Base-by-base conservation (phyloP, 306 rosid species). In the Quercus dentata region DNA sequence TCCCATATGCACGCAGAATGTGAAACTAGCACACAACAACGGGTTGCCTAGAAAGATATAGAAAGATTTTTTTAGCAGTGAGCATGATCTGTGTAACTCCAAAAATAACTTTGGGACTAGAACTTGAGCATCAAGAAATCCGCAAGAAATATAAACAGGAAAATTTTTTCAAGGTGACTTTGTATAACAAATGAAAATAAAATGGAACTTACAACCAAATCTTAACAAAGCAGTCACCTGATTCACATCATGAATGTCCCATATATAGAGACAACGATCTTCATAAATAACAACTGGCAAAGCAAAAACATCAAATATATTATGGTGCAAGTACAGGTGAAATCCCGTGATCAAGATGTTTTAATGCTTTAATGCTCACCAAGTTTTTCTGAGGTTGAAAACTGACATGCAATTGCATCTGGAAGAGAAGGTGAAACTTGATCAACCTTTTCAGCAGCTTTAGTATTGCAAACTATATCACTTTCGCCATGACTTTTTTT, bases 1-100 rank as follows among this genome's bases (percentile, higher is more conserved):
- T 92, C 97, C 93, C 94, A 92, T 84, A 92, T 92, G 85, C 94
- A 90, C 1, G 88, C 86, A 79, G 94, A 90, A 89, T 92, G 97
- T 69, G 97, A 88, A 83, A 87, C 91, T 76, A 92, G 88, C 84
- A 83, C 86, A 78, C 78, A 92, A 78, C 89, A 90, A 80, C 90
- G 85, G 51, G 88, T 84, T 54, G 85, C 90, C 97, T 90, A 86
- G 56, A 81, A 84, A 73, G 63, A 80, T 20, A 73, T 13, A 65
- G 64, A 67, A 71, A 80, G 3, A 4, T 67, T 83, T 55, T 59
- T 55, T 62, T 21, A 69, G 70, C n/a, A 38, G 35, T n/a, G 73
- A 17, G 59, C 5, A 19, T n/a, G 35, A 41, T 35, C 58, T 78
- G 44, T 21, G 74, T 41, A 77, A 81, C 74, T 49, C 62, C 59